Percentiles rank a stretch among this genome's conserved stretches.
phyloP scores from a whole-genome alignment of 1,284 basidiomycete genomes.

The Pholiota adiposa region DNA sequence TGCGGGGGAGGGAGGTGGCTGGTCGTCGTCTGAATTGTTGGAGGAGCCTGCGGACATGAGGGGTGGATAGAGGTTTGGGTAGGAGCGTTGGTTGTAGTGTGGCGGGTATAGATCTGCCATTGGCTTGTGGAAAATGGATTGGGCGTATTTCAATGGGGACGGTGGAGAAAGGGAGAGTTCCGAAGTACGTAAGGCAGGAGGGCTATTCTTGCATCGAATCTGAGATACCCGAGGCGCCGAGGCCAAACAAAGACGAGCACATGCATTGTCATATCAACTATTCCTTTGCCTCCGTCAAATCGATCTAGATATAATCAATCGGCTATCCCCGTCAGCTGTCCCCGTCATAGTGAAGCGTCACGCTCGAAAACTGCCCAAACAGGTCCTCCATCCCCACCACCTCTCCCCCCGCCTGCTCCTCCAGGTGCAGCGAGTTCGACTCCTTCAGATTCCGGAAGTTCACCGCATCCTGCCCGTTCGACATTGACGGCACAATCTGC shows the following conservation, averaged over 20 bases:
- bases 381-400: slow-evolving; percentile 48
- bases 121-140: slow-evolving; percentile 27
- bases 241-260: slow-evolving; percentile 26
- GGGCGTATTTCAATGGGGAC: slow-evolving; percentile 41
- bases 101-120: slow-evolving; percentile 78
- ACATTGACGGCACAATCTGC: slow-evolving; percentile 84
- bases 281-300: slow-evolving; percentile 25
- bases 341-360: slow-evolving; percentile 86
- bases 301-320: slow-evolving; percentile 16
- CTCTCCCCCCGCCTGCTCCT: slow-evolving; percentile 60
- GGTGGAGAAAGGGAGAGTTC: slow-evolving; percentile 47
- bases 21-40: slow-evolving; percentile 54
- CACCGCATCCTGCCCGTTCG: slow-evolving; percentile 84
- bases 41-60: slow-evolving; percentile 46
- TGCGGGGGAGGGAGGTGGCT: slow-evolving; percentile 48
- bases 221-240: slow-evolving; percentile 43
- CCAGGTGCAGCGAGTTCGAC: slow-evolving; percentile 88
- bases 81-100: slow-evolving; percentile 47
- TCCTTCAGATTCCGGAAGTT: slow-evolving; percentile 94
- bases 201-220: slow-evolving; percentile 22
- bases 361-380: slow-evolving; percentile 86
- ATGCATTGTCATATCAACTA: slow-evolving; percentile 30
- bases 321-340: slow-evolving; percentile 38
- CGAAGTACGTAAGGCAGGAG: slow-evolving; percentile 41
- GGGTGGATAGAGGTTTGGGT: slow-evolving; percentile 28